Evolutionary conservation across 1,139 yeast genomes (phyloP).

Genomic region (Kurtzmaniella quercitrusa): DNA sequence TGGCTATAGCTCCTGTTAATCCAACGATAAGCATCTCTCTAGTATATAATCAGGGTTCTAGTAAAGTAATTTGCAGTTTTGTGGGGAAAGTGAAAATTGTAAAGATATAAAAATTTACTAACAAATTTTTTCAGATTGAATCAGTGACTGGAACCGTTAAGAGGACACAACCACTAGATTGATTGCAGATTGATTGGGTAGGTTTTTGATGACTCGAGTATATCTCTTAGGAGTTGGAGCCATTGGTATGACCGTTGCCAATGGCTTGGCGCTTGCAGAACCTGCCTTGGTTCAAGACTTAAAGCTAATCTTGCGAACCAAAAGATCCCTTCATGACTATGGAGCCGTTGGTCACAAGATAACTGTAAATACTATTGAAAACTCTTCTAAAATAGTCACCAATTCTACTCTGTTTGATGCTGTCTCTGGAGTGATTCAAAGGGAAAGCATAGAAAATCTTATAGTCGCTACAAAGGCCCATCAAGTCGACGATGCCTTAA

Average conservation of each 20-base stretch:
- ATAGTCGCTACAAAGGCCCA: slow-evolving; percentile 64
- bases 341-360: slow-evolving; percentile 33
- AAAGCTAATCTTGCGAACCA: slow-evolving; percentile 38
- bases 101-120: too few relatives aligned
- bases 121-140: too few relatives aligned
- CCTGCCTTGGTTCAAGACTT: slow-evolving; percentile 17
- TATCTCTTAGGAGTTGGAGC: slow-evolving; percentile 44
- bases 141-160: too few relatives aligned
- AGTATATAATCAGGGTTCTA: too few relatives aligned
- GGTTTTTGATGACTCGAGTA: neutral
- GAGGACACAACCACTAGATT: too few relatives aligned
- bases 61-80: too few relatives aligned
- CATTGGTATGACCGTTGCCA: slow-evolving; percentile 36
- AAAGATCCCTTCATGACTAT: slow-evolving; percentile 35
- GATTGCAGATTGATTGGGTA: too few relatives aligned
- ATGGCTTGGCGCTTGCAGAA: slow-evolving; percentile 32
- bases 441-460: slow-evolving; percentile 42
- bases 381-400: neutral
- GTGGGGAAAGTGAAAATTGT: too few relatives aligned
- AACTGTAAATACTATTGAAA: slow-evolving; percentile 10
- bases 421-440: slow-evolving; percentile 1
- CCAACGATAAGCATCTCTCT: slow-evolving; percentile 80
- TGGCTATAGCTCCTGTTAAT: slow-evolving; percentile 92
- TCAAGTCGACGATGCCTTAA: slow-evolving; percentile 46
- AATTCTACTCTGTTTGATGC: neutral